Conservation (phyloP, 805 yeast genomes). For the Saturnispora hagleri region DNA sequence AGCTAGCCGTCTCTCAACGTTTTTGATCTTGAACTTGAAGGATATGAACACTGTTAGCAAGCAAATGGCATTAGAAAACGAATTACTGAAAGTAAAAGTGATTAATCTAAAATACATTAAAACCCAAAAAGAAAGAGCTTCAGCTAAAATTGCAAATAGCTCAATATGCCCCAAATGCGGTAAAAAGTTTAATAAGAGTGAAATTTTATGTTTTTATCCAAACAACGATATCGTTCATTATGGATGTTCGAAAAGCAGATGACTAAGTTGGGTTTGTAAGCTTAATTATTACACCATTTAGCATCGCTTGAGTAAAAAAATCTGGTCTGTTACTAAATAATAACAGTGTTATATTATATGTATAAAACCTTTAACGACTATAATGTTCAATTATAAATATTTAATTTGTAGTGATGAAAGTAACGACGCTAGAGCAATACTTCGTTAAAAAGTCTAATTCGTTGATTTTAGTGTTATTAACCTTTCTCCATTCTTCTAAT, state of each 20-base stretch:
- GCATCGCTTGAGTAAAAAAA: neutral
- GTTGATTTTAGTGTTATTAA: conserved; percentile 33
- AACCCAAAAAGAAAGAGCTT: conserved; percentile 31
- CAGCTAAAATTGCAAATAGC: conserved; percentile 32
- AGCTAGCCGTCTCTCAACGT: conserved; percentile 33
- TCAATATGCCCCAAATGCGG: conserved; percentile 56
- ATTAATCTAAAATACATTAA: conserved; percentile 33
- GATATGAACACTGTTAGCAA: conserved; percentile 32
- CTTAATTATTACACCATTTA: neutral
- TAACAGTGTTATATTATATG: neutral
- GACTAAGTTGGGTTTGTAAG: neutral
- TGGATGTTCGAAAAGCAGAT: conserved; percentile 32
- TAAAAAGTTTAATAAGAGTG: conserved; percentile 35
- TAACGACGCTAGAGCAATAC: conserved; percentile 73
- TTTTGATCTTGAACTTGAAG: conserved; percentile 38
- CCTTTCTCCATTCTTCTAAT: conserved; percentile 38
- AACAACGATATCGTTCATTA: conserved; percentile 44
- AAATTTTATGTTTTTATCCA: conserved; percentile 41
- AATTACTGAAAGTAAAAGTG: conserved; percentile 45
- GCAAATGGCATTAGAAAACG: conserved; percentile 34
- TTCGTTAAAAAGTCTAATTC: conserved; percentile 60
- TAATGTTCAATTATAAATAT: neutral
- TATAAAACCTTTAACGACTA: conserved; percentile 1
- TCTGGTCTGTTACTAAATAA: neutral
- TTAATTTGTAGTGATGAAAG: conserved; percentile 43